These are phyloP conservation scores for Modicella reniformis DNA, from an alignment of 371 early-diverging fungal genomes.

Conservation along the genomic window DNA sequence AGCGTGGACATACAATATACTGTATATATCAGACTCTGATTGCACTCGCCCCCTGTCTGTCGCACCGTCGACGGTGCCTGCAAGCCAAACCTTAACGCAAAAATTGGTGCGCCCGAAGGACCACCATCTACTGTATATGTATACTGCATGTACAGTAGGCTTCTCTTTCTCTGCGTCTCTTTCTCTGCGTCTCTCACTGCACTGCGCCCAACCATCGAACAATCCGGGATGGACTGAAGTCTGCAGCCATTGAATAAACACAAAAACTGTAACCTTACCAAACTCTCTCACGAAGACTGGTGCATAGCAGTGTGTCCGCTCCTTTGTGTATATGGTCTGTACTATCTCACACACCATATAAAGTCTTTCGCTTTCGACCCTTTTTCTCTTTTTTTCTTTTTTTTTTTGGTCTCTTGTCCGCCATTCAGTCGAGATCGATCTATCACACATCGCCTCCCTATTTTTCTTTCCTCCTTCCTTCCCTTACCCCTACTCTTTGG, in stretches of 20 bases:
- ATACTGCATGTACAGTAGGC: too few species aligned
- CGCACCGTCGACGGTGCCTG: not conserved
- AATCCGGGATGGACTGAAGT: too few species aligned
- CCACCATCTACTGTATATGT: not conserved
- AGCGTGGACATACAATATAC: too few species aligned
- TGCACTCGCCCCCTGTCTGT: too few species aligned
- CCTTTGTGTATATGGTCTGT: too few species aligned
- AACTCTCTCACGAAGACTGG: not conserved
- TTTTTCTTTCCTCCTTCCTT: not conserved
- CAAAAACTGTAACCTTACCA: not conserved
- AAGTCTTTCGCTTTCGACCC: not conserved
- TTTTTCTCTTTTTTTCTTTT: not conserved
- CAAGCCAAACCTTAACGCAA: not conserved
- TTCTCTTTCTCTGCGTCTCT: too few species aligned
- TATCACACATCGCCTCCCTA: too few species aligned
- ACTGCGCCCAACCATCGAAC: not conserved
- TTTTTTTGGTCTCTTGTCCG: not conserved
- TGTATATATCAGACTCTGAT: too few species aligned
- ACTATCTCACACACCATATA: too few species aligned
- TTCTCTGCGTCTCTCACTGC: too few species aligned
- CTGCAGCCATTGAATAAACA: too few species aligned
- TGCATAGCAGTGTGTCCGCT: not conserved
- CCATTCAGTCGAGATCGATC: constrained; percentile 1
- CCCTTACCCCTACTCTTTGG: not conserved
- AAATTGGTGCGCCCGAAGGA: not conserved